These are phyloP conservation scores for Fusarium papillatum DNA, from an alignment of 2,329 filamentous ascomycete genomes.

Conservation along the genomic window DNA sequence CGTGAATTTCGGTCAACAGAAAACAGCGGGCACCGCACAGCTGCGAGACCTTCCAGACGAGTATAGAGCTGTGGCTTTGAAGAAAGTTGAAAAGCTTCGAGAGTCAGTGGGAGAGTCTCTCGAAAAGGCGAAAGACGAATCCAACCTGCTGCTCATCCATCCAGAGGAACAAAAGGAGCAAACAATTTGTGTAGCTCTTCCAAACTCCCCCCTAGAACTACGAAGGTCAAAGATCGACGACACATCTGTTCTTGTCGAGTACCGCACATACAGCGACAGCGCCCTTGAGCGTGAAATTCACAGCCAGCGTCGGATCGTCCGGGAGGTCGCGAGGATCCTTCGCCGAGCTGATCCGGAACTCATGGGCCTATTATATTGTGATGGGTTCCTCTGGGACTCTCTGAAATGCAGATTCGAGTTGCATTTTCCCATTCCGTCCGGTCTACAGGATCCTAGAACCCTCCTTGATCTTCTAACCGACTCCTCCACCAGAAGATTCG, in stretches of 20 bases:
- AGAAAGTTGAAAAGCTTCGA: background rate
- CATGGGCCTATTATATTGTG: background rate
- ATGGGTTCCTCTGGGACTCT: background rate
- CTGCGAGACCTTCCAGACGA: background rate
- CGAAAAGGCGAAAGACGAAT: background rate
- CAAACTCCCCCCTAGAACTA: background rate
- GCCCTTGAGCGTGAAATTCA: background rate
- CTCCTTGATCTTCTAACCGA: background rate
- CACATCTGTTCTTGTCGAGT: background rate
- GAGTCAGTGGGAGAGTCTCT: background rate
- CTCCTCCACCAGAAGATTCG: background rate
- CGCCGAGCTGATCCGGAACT: background rate
- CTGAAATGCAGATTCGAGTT: background rate
- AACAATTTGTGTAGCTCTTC: background rate
- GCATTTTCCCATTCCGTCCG: background rate
- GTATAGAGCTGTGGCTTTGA: background rate
- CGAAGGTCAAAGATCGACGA: background rate
- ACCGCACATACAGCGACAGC: background rate
- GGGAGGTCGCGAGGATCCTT: background rate
- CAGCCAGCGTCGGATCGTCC: background rate
- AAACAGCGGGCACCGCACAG: background rate
- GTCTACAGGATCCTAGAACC: background rate
- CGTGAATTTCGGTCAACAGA: background rate
- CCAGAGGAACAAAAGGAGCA: background rate
- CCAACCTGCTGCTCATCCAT: background rate